Conservation (phyloP, 768 basidiomycete species). For the Boletus insuetus region DNA sequence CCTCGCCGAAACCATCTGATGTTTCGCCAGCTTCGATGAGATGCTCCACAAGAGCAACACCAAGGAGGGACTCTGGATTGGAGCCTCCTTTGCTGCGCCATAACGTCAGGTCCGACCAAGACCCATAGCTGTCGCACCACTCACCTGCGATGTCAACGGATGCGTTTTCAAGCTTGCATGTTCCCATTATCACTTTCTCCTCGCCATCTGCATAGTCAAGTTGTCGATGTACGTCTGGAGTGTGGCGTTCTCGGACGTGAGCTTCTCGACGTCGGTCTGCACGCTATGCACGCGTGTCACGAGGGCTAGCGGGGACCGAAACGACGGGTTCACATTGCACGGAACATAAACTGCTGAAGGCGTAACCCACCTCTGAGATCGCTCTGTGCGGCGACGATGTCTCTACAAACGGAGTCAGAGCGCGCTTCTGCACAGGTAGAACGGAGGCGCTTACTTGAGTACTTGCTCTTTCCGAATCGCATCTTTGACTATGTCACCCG, state of each 20-base stretch:
- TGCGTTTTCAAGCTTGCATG: not conserved
- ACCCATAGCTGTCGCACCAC: not conserved
- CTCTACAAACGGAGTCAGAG: conserved; percentile 41
- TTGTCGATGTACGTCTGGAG: conserved; percentile 91
- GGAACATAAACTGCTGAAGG: not conserved
- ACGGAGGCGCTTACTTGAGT: conserved; percentile 57
- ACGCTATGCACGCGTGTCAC: conserved; percentile 63
- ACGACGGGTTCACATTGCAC: not conserved
- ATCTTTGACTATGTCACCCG: conserved; percentile 68
- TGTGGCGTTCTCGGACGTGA: conserved; percentile 75
- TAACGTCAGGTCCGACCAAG: not conserved
- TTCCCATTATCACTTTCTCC: conserved; percentile 51
- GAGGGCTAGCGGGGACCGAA: conserved; percentile 47
- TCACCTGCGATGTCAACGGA: conserved; percentile 5
- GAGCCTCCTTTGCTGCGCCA: not conserved
- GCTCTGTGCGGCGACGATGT: conserved; percentile 71
- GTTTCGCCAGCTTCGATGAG: not conserved
- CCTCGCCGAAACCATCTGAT: not conserved
- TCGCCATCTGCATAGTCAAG: conserved; percentile 83
- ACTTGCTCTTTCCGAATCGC: conserved; percentile 74
- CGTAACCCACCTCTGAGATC: conserved; percentile 64
- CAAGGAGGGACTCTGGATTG: not conserved
- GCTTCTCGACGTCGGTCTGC: conserved; percentile 78
- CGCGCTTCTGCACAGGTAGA: not conserved
- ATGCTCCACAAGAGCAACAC: not conserved